These are phyloP conservation scores for Stentor roeselii DNA, from an alignment of 73 alveolate species.

Conservation along the genomic window DNA sequence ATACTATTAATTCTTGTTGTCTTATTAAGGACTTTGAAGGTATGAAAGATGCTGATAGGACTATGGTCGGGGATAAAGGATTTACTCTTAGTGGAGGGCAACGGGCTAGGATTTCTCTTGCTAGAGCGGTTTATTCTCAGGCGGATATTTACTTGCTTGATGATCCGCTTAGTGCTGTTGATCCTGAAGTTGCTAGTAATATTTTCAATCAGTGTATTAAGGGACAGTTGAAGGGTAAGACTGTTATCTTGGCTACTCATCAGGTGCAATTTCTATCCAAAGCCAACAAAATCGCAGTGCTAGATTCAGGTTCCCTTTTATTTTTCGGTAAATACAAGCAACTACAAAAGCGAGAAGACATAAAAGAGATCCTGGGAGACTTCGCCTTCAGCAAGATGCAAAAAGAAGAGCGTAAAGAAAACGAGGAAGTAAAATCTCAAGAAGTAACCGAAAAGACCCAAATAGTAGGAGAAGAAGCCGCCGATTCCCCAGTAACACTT, in stretches of 20 bases:
- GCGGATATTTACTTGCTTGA: slow-evolving; percentile 68
- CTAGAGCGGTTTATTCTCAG: slow-evolving; percentile 75
- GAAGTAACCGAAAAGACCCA: background rate
- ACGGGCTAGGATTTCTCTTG: slow-evolving; percentile 67
- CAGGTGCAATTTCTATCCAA: slow-evolving; percentile 24
- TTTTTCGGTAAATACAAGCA: background rate
- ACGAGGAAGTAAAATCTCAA: background rate
- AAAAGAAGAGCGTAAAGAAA: background rate
- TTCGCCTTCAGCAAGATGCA: background rate
- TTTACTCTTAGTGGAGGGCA: slow-evolving; percentile 66
- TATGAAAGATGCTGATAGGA: slow-evolving; percentile 63
- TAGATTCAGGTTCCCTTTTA: slow-evolving; percentile 36
- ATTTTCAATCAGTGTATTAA: slow-evolving; percentile 54
- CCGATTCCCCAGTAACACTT: background rate
- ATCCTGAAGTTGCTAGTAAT: slow-evolving; percentile 63
- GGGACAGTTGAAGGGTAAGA: slow-evolving; percentile 41
- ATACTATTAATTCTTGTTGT: slow-evolving; percentile 61
- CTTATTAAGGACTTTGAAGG: slow-evolving; percentile 62
- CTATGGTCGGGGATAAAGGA: slow-evolving; percentile 71
- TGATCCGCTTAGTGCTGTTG: slow-evolving; percentile 79
- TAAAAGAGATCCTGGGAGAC: background rate
- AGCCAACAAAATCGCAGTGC: slow-evolving; percentile 47
- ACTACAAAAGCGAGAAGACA: background rate
- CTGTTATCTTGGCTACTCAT: slow-evolving; percentile 28
- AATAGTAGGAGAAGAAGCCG: background rate